phyloP scores from a whole-genome alignment of 345 rosid genomes.

The Firmiana major region DNA sequence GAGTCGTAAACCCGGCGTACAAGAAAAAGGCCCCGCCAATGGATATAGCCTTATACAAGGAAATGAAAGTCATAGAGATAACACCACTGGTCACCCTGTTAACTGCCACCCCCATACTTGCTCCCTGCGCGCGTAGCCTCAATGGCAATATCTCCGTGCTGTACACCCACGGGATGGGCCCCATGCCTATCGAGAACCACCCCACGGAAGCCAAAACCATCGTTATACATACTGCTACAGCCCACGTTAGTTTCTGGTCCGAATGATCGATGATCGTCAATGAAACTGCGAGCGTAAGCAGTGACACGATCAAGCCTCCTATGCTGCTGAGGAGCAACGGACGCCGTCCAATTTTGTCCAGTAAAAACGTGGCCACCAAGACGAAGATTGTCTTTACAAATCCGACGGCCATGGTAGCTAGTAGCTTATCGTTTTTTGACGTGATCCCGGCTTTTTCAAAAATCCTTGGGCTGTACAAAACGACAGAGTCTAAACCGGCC shows the following conservation, averaged over 20 bases:
- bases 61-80: conserved; percentile 54
- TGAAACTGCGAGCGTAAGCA: conserved; percentile 40
- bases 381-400: conserved; percentile 62
- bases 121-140: conserved; percentile 77
- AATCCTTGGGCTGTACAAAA: conserved; percentile 81
- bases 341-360: conserved; percentile 78
- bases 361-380: conserved; percentile 70
- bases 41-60: conserved; percentile 47
- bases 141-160: conserved; percentile 91
- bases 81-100: conserved; percentile 71
- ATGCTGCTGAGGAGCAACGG: conserved; percentile 73
- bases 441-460: conserved; percentile 73
- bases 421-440: conserved; percentile 35
- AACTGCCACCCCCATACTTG: conserved; percentile 60
- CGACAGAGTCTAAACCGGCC: conserved; percentile 87
- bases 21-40: conserved; percentile 86
- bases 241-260: conserved; percentile 54
- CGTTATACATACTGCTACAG: conserved; percentile 47
- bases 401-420: conserved; percentile 87
- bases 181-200: conserved; percentile 82
- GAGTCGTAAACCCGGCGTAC: conserved; percentile 49
- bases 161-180: conserved; percentile 91
- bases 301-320: conserved; percentile 64
- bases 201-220: conserved; percentile 66
- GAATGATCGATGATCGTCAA: conserved; percentile 54